phyloP scores from a whole-genome alignment of 2,329 filamentous ascomycete genomes.

The Penicillium sp. region DNA sequence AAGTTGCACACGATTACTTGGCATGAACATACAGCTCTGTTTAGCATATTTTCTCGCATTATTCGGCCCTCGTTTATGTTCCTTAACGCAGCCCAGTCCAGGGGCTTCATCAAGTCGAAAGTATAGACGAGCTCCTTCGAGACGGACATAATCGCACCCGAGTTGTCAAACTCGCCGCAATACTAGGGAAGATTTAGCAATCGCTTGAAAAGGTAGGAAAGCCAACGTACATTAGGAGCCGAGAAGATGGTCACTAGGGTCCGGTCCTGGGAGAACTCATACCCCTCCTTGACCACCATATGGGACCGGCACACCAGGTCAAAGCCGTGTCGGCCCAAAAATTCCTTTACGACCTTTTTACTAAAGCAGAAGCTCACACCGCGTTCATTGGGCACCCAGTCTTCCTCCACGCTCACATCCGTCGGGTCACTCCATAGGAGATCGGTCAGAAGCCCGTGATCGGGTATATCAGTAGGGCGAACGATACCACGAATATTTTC shows the following conservation, averaged over 20 bases:
- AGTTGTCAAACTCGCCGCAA: conserved; percentile 98
- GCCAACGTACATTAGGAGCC: conserved; percentile 79
- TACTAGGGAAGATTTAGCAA: conserved; percentile 58
- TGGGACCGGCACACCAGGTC: conserved; percentile 95
- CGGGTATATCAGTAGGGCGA: conserved; percentile 91
- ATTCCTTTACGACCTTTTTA: conserved; percentile 96
- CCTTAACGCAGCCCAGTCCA: conserved; percentile 94
- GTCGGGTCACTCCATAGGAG: conserved; percentile 96
- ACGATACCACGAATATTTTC: conserved; percentile 96
- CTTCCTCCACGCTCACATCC: conserved; percentile 76
- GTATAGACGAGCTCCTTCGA: conserved; percentile 89
- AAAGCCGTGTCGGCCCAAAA: conserved; percentile 90
- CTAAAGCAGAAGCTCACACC: conserved; percentile 98
- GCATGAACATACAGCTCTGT: conserved; percentile 74
- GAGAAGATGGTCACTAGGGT: conserved; percentile 96
- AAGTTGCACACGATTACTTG: no score
- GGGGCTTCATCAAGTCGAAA: conserved; percentile 92
- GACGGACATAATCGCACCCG: conserved; percentile 98
- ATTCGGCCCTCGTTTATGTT: conserved; percentile 97
- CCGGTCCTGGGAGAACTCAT: conserved; percentile 96
- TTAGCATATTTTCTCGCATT: conserved; percentile 89
- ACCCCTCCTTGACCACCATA: conserved; percentile 99
- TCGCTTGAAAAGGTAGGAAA: neutral
- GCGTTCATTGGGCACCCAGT: conserved; percentile 96
- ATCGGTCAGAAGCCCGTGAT: conserved; percentile 93